phyloP scores from a whole-genome alignment of 106 monocot genomes.

The Allium sativum region DNA sequence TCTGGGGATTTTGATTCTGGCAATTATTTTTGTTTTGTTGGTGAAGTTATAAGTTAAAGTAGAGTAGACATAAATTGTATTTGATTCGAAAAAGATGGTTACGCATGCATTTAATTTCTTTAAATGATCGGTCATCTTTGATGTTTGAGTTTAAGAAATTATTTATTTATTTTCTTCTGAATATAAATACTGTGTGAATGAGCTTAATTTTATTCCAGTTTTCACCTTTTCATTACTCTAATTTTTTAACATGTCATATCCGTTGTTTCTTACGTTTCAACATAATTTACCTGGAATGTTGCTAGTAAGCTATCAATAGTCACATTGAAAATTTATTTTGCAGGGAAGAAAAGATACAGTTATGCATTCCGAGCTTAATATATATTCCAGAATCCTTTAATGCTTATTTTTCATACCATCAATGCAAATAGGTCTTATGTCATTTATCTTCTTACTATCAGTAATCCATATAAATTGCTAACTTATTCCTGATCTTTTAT shows the following conservation, averaged over 20 bases:
- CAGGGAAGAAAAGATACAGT: neutral
- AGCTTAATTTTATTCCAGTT: too few species aligned
- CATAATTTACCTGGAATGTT: too few species aligned
- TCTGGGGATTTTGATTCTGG: constrained; percentile 19
- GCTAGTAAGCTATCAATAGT: too few species aligned
- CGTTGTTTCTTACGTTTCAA: too few species aligned
- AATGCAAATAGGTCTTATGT: too few species aligned
- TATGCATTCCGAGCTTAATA: neutral
- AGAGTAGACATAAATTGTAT: neutral
- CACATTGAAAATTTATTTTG: too few species aligned
- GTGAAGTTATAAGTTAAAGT: neutral
- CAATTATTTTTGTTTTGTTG: neutral
- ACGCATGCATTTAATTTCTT: neutral
- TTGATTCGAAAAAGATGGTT: neutral
- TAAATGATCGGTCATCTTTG: neutral
- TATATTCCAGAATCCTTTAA: neutral
- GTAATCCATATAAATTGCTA: neutral
- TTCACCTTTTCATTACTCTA: too few species aligned
- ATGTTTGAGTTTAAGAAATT: neutral
- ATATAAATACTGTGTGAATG: too few species aligned
- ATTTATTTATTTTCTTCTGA: neutral
- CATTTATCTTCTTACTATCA: too few species aligned
- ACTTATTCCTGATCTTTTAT: constrained; percentile 1
- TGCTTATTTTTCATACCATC: neutral
- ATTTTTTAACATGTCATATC: too few species aligned